These are phyloP conservation scores for Trichoderma sp. DNA, from an alignment of 2,329 filamentous ascomycete genomes.

Conservation along the genomic window DNA sequence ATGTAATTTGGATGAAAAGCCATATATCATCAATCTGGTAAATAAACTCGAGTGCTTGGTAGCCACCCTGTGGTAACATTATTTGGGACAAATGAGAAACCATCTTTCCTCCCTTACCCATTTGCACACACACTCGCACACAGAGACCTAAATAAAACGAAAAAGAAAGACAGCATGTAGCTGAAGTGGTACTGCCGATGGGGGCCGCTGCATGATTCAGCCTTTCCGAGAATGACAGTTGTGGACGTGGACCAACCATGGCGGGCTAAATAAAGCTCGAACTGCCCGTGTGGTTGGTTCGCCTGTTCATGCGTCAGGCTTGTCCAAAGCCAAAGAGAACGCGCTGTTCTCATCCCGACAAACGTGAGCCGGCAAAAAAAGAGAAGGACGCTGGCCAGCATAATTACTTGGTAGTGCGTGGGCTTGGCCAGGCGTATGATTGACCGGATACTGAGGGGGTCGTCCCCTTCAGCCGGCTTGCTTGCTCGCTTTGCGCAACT, in stretches of 20 bases:
- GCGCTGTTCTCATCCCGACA: not conserved
- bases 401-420: not conserved
- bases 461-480: not conserved
- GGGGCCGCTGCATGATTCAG: not conserved
- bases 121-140: not conserved
- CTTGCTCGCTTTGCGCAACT: not conserved
- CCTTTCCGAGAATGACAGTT: not conserved
- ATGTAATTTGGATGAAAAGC: not conserved
- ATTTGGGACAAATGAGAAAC: constrained; percentile 9
- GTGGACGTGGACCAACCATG: constrained; percentile 8
- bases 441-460: not conserved
- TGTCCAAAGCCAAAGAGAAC: not conserved
- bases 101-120: not conserved
- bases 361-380: not conserved
- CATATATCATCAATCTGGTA: not conserved
- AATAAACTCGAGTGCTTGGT: not conserved
- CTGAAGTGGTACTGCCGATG: constrained; percentile 3
- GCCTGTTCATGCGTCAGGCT: not conserved
- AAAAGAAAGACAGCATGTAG: not conserved
- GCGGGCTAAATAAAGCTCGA: not conserved
- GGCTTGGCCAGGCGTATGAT: not conserved
- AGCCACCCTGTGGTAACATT: not conserved
- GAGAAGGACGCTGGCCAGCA: not conserved
- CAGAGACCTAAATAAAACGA: not conserved
- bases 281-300: not conserved